phyloP scores from a whole-genome alignment of 495 filamentous ascomycete species.

The Margaritispora aquatica region DNA sequence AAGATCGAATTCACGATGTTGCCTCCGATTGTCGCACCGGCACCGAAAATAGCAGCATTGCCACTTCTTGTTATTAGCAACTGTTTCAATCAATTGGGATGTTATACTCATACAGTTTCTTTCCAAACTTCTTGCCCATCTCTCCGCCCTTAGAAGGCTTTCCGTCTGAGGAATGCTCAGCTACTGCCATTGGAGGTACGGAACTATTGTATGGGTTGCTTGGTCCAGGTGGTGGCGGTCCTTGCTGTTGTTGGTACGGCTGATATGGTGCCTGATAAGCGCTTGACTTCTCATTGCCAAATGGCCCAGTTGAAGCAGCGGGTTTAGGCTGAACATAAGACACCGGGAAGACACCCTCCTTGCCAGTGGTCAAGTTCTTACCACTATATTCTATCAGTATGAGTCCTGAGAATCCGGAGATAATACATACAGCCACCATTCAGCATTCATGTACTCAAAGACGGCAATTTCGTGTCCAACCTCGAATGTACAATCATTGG shows the following conservation, averaged over 20 bases:
- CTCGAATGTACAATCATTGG: conserved; percentile 70
- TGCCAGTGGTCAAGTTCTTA: conserved; percentile 67
- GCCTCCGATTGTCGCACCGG: conserved; percentile 83
- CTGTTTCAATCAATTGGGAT: not conserved
- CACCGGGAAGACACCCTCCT: conserved; percentile 86
- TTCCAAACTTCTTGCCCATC: conserved; percentile 67
- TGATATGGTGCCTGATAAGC: not conserved
- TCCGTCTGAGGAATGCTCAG: conserved; percentile 27
- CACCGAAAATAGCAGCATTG: conserved; percentile 60
- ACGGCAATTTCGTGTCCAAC: conserved; percentile 74
- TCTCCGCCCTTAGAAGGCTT: conserved; percentile 43
- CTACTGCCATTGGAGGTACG: conserved; percentile 45
- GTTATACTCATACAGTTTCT: conserved; percentile 47
- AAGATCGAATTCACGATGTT: conserved; percentile 86
- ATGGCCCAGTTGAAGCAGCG: not conserved
- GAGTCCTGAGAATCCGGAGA: too few relatives aligned
- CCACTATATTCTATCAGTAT: too few relatives aligned
- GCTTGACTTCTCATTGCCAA: conserved; percentile 19
- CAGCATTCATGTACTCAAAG: conserved; percentile 84
- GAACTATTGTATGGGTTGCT: conserved; percentile 41
- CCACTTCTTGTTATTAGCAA: conserved; percentile 2
- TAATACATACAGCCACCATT: conserved; percentile 99
- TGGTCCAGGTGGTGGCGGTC: conserved; percentile 26
- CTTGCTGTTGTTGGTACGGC: conserved; percentile 19
- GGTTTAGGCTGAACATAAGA: conserved; percentile 65